Evolutionary conservation across 306 rosid species (phyloP).

Genomic region (Albizia julibrissin): DNA sequence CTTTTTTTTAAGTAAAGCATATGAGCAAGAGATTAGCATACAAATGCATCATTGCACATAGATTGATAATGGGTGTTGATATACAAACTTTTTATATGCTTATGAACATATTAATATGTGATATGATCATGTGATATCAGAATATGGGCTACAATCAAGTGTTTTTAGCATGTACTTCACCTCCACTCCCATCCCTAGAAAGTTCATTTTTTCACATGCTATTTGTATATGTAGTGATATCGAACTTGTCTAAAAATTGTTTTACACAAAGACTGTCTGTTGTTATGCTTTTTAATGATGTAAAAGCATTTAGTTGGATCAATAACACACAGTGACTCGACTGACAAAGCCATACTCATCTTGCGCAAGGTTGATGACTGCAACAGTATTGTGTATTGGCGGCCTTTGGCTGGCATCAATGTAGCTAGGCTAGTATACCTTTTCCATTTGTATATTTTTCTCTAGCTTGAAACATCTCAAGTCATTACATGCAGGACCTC

Average conservation of each 20-base stretch:
- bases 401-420: conserved; percentile 11
- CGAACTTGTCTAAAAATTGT: not conserved
- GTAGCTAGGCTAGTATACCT: not conserved
- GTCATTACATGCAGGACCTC: conserved; percentile 18
- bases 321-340: conserved; percentile 1
- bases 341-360: conserved; percentile 4
- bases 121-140: conserved; percentile 11
- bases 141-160: conserved; percentile 8
- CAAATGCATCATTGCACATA: not conserved
- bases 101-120: not conserved
- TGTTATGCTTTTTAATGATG: not conserved
- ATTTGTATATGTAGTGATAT: not conserved
- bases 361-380: not conserved
- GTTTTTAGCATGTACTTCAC: not conserved
- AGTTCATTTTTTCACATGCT: conserved; percentile 1
- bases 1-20: not conserved
- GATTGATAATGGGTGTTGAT: not conserved
- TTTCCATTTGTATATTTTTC: conserved; percentile 8
- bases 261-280: not conserved
- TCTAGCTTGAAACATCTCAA: conserved; percentile 9
- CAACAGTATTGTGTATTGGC: not conserved
- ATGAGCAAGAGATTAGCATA: not conserved
- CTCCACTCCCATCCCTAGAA: not conserved
- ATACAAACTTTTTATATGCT: not conserved
- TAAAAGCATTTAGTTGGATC: not conserved